Percentiles rank a stretch among this genome's conserved stretches.
These are phyloP conservation scores for Penicillium sp. DNA, from an alignment of 2,329 filamentous ascomycete genomes.

Conservation along the genomic window DNA sequence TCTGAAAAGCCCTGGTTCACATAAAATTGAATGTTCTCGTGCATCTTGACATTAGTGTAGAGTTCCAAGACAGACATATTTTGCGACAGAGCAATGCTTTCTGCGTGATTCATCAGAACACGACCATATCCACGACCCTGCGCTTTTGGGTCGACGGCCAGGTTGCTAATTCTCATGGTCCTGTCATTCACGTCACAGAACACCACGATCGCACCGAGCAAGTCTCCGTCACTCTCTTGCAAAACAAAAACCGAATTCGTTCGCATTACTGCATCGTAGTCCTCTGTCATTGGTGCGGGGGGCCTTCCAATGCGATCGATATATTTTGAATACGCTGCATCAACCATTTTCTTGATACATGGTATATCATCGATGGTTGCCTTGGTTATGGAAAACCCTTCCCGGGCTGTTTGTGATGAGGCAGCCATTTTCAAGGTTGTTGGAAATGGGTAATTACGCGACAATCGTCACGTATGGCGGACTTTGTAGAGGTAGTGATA, in stretches of 20 bases:
- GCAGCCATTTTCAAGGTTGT: too few relatives aligned
- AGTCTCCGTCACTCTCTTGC: neutral
- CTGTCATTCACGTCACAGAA: neutral
- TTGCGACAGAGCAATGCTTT: conserved; percentile 9
- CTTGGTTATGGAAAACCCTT: conserved; percentile 5
- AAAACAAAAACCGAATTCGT: conserved; percentile 17
- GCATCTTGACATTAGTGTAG: conserved; percentile 31
- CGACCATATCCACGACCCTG: conserved; percentile 27
- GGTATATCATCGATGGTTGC: conserved; percentile 18
- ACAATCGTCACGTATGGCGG: too few relatives aligned
- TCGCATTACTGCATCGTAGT: conserved; percentile 18
- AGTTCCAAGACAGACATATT: conserved; percentile 13
- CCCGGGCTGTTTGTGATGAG: neutral
- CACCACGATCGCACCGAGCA: conserved; percentile 21
- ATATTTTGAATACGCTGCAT: conserved; percentile 26
- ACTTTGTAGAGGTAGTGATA: too few relatives aligned
- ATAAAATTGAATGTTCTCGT: conserved; percentile 28
- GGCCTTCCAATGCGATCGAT: conserved; percentile 26
- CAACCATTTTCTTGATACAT: conserved; percentile 20
- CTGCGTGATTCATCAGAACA: conserved; percentile 19
- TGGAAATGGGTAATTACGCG: too few relatives aligned
- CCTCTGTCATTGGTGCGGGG: conserved; percentile 25
- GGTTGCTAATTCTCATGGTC: conserved; percentile 20
- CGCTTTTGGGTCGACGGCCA: conserved; percentile 21
- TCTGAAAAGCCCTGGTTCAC: conserved; percentile 24